These are phyloP conservation scores for Eucalyptus erythrocorys DNA, from an alignment of 345 rosid genomes.

Conservation along the genomic window DNA sequence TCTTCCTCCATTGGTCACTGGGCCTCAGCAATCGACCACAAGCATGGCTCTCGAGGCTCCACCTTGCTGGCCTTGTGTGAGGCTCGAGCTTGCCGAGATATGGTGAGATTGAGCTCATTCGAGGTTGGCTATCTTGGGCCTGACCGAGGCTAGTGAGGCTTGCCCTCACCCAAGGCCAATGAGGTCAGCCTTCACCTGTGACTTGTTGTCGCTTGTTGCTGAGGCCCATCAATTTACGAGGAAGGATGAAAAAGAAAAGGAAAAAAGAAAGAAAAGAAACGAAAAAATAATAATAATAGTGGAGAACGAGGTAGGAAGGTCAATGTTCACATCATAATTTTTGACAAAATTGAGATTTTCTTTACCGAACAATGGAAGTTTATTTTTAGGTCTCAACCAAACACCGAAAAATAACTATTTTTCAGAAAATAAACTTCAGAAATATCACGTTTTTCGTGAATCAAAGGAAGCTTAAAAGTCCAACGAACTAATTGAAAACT, in stretches of 20 bases:
- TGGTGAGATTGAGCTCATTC: not conserved
- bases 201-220: rapidly evolving
- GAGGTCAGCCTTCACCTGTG: rapidly evolving
- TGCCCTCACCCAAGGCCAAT: not conserved
- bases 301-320: not conserved
- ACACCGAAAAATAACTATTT: no score
- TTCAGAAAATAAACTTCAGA: no score
- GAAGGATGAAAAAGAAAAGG: not conserved
- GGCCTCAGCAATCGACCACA: no score
- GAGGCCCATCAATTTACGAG: not conserved
- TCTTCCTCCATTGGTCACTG: no score
- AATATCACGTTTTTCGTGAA: no score
- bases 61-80: not conserved
- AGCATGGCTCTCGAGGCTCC: no score
- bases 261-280: no score
- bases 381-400: not conserved
- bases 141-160: not conserved
- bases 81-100: rapidly evolving
- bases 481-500: not conserved
- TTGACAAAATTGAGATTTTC: not conserved
- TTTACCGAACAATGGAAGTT: no score
- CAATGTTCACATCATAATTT: not conserved
- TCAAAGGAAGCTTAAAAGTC: not conserved
- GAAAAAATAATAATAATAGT: no score
- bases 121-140: not conserved